Evolutionary conservation across 306 rosid species (phyloP).

Genomic region (Alnus glutinosa): DNA sequence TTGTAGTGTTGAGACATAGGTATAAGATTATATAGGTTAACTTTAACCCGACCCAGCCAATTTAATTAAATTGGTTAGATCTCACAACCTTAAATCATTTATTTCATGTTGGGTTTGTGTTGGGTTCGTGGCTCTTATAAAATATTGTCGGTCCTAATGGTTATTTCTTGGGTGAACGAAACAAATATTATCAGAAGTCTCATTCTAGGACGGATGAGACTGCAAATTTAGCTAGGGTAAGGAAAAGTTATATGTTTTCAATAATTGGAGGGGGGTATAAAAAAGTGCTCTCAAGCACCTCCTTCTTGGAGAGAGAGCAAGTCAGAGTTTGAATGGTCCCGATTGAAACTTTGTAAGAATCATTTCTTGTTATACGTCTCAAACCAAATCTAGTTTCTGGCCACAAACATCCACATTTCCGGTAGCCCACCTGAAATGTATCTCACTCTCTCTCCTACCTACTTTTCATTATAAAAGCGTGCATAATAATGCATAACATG

Average conservation of each 20-base stretch:
- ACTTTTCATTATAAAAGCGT: too few relatives aligned
- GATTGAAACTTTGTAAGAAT: not conserved
- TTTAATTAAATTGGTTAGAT: too few relatives aligned
- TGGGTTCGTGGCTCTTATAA: too few relatives aligned
- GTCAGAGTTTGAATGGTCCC: not conserved
- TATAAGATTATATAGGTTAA: too few relatives aligned
- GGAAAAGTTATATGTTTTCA: not conserved
- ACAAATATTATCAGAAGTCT: not conserved
- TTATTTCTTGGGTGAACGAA: not conserved
- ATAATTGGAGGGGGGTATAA: not conserved
- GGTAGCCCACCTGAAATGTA: too few relatives aligned
- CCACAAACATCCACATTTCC: not conserved
- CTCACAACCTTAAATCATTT: too few relatives aligned
- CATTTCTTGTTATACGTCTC: not conserved
- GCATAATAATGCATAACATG: too few relatives aligned
- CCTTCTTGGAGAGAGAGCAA: not conserved
- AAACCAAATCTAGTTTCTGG: not conserved
- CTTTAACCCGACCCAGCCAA: too few relatives aligned
- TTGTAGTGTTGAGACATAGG: too few relatives aligned
- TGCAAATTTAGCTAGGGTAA: not conserved
- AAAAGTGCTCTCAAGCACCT: not conserved
- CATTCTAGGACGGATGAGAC: not conserved
- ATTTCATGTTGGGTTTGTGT: too few relatives aligned
- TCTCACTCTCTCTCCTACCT: too few relatives aligned
- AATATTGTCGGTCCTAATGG: not conserved